Evolutionary conservation across 1,284 basidiomycete species (phyloP).

Genomic region (Gastroboletus turbinatus): DNA sequence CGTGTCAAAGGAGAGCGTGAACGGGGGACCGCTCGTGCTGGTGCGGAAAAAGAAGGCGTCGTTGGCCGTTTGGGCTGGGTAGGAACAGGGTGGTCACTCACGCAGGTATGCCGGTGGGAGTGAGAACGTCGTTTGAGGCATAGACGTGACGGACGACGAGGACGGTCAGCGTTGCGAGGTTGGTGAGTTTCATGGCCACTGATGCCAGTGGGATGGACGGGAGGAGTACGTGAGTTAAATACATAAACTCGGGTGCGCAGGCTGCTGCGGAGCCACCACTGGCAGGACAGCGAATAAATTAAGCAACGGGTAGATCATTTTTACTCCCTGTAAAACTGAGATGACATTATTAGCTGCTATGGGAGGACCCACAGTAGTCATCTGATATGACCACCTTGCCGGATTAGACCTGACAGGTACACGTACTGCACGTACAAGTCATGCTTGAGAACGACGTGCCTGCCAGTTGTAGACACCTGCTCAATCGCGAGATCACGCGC

Average conservation of each 20-base stretch:
- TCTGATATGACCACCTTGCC: not conserved
- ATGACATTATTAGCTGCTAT: no score
- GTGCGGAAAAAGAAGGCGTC: no score
- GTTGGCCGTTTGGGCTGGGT: no score
- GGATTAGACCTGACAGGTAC: no score
- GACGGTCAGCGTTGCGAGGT: slow-evolving; percentile 2
- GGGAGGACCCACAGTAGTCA: not conserved
- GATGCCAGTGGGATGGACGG: no score
- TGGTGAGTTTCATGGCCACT: slow-evolving; percentile 9
- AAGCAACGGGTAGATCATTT: slow-evolving; percentile 4
- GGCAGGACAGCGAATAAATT: not conserved
- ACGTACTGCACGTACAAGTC: no score
- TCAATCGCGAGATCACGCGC: not conserved
- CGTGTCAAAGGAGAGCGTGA: slow-evolving; percentile 26
- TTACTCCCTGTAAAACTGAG: no score
- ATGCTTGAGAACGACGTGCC: no score
- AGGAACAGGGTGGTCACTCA: slow-evolving; percentile 5
- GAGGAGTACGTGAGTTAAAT: slow-evolving; percentile 1
- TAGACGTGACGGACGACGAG: slow-evolving; percentile 10
- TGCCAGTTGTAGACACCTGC: no score
- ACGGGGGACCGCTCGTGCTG: slow-evolving; percentile 21
- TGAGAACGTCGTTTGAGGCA: slow-evolving; percentile 2
- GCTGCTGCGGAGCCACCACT: slow-evolving; percentile 4
- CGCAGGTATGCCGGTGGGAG: slow-evolving; percentile 24
- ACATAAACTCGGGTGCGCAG: not conserved